Base-by-base conservation (phyloP, 192 early-diverging fungal genomes). In the Podila verticillata region DNA sequence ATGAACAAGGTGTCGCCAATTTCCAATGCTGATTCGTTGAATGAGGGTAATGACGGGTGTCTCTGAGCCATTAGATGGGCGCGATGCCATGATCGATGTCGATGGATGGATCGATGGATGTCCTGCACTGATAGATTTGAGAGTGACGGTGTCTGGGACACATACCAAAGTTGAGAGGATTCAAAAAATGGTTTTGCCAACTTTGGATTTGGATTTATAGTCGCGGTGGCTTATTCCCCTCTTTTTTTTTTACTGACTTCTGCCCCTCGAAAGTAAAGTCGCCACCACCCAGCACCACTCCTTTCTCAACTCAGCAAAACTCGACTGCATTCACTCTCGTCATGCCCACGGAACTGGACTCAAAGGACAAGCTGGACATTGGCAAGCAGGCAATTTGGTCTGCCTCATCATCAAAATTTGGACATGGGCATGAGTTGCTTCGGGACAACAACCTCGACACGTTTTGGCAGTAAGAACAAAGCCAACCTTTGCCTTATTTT, bases 391-490 rank as follows among this genome's bases (percentile, higher is more conserved):
- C 93, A 4, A 74, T 71, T 2, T 91, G 93, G 91, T 86, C 89
- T 20, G 83, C 95, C 8, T 95, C 94, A 20, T 85, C 91, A 19
- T 85, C 81, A 64, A 92, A 91, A 63, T 74, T 81, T 5, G 87
- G 86, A 57, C 89, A 87, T 65, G 92, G 91, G 5, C 73, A 93
- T 4, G 84, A 90, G 5, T 72, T 91, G 32, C 72, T 96, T 29
- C 72, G 87, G 10, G 93, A 95, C 73, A 88, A 89, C 30, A 84
- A 87, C 61, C 65, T 86, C 12, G 84, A 89, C 32, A 95, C 94
- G 1, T 96, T 91, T 70, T 96, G 95, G 95, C 94, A 95, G 92
- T 93, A 85, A 61, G 86, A 12, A 19, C 13, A 32, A 19, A 4
- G 12, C 47, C 17, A 3, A 13, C 22, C 15, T 7, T 29, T 81